These are phyloP conservation scores for Yamadazyma friedrichii DNA, from an alignment of 1,139 yeast genomes.

Conservation along the genomic window DNA sequence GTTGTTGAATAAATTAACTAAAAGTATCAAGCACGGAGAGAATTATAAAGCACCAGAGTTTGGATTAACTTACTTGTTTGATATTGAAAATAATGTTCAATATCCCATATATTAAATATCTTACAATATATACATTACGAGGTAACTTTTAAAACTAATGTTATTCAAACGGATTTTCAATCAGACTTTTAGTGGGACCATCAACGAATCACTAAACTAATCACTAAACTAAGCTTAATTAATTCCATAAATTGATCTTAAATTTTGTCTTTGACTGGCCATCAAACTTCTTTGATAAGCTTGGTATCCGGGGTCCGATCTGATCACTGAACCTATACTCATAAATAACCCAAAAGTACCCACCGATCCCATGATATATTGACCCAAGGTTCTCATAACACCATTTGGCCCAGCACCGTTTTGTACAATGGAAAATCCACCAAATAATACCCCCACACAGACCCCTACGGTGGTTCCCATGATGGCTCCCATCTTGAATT, in stretches of 20 bases:
- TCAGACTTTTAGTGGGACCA: too few species aligned
- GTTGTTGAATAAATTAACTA: slow-evolving; percentile 26
- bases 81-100: slow-evolving; percentile 21
- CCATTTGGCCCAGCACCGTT: slow-evolving; percentile 99
- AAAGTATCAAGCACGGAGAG: slow-evolving; percentile 17
- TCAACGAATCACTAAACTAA: too few species aligned
- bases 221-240: not conserved
- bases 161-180: not conserved
- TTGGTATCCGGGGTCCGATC: slow-evolving; percentile 63
- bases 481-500: slow-evolving; percentile 96
- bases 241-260: slow-evolving; percentile 7
- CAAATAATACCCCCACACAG: slow-evolving; percentile 91
- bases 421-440: slow-evolving; percentile 87
- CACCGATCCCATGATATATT: slow-evolving; percentile 94
- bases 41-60: slow-evolving; percentile 38
- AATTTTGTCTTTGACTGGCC: slow-evolving; percentile 28
- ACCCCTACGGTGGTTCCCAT: slow-evolving; percentile 98
- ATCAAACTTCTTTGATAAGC: slow-evolving; percentile 41
- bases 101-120: slow-evolving; percentile 13
- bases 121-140: slow-evolving; percentile 1
- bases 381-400: slow-evolving; percentile 92
- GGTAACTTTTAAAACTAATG: not conserved
- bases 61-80: slow-evolving; percentile 41
- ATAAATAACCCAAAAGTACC: slow-evolving; percentile 95
- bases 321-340: slow-evolving; percentile 91